Base-by-base conservation (phyloP, 768 basidiomycete genomes). In the Serendipita sp. region DNA sequence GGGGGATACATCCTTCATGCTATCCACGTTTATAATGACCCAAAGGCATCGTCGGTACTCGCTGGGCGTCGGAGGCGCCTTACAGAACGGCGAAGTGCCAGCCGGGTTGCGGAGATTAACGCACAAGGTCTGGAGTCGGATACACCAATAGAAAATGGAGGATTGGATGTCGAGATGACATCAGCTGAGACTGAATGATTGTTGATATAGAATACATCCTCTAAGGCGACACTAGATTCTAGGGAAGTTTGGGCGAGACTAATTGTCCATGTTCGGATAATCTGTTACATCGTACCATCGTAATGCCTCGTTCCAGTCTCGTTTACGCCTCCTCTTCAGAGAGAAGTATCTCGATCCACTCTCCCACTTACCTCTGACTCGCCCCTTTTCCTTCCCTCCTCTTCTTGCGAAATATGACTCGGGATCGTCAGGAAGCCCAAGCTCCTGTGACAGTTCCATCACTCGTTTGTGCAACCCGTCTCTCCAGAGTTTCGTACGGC, bases 291-390 rank as follows among this genome's bases (percentile, higher is more conserved):
- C 89, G 68, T 90, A 91, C 64, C 89, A 73, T 54, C 89, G 78
- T 52, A 92, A 74, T 3, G 85, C 89, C 75, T 92, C 90, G 69
- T 90, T 90, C 90, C 91, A 92, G 69, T 92, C 91, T 68, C 89
- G 80, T 74, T 92, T 92, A 68, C 89, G 77, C 70, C 90, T 75
- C 67, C 89, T 76, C 65, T 80, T 81, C 65, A 92, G 77, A 18
- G 89, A 91, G 71, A 92, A 92, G 70, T 91, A 92, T 68, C 83
- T 79, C 44, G 82, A 76, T 34, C 79, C 78, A 66, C 85, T 84
- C 67, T 86, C 86, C 68, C 68, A 70, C 2, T 54, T 64, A 5
- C 70, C 70, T 56, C 60, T 23, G n/a, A 65, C 62, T 54, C 65
- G 18, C 1, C 89, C 88, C 73, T 90, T 89, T 70, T 90, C 81